Evolutionary conservation across 2,329 filamentous ascomycete genomes (phyloP), one percentile per base, ranked within the genome.

Genomic region (Penicillium paneum): DNA sequence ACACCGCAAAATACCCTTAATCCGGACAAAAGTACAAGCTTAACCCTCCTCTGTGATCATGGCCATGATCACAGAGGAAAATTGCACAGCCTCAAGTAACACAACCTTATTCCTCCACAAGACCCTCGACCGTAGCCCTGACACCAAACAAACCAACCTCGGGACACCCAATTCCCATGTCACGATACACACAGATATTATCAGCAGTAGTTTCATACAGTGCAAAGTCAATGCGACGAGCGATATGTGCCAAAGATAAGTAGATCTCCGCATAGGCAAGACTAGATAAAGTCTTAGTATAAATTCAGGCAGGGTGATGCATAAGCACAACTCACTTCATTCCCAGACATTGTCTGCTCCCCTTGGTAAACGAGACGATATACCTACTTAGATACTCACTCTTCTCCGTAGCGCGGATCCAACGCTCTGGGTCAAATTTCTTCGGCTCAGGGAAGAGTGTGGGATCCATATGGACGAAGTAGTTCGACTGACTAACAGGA

Each of bases 391-490:
- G 52, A 42, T 58, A 47, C 35, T 62, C 49, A 12, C 61, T 58
- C 4, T 57, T 55, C 15, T 57, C 52, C 15, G 49, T 35, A 3
- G 59, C 53, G 8, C 49, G 58, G 3, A 61, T 24, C 62, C 62
- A 64, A 17, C 61, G 59, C 36, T 60, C 58, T 1, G 62, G 62
- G 34, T 63, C 55, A 17, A 64, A 64, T 19, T 44, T 63, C 13
- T 51, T 21, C 1, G 62, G 62, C 2, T 62, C 52, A 0, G 62
- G 62, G 50, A 64, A 64, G 4, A 64, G 41, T 1, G 44, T 54
- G 5, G 55, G 24, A 36, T 64, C 62, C 62, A 64, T 64, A 28
- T 64, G 62, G 7, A 64, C 61, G 29, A 64, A 64, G 39, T 64
- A 64, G 21, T 61, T 62, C 8, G 62, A 64, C 41, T 64, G 62